Conservation (phyloP, 805 yeast species). For the Candida suzukii region DNA sequence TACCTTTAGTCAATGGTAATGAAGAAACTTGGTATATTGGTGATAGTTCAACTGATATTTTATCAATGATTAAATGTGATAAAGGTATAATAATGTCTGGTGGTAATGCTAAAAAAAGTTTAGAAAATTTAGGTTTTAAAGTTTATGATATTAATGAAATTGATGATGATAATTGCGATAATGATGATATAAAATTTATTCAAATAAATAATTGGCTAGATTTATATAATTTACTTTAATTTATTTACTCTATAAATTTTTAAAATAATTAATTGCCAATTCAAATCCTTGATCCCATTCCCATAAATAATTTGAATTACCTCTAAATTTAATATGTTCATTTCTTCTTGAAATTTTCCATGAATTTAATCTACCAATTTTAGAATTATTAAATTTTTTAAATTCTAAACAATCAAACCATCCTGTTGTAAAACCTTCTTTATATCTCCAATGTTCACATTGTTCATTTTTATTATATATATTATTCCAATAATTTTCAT, state of each 20-base stretch:
- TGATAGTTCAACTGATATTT: conserved; percentile 54
- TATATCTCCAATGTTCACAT: conserved; percentile 76
- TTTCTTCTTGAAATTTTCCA: conserved; percentile 57
- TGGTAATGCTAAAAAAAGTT: conserved; percentile 25
- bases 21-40: conserved; percentile 42
- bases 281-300: conserved; percentile 87
- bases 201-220: background rate
- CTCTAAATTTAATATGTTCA: conserved; percentile 55
- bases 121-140: conserved; percentile 16
- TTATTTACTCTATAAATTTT: background rate
- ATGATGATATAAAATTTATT: background rate
- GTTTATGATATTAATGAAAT: conserved; percentile 14
- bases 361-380: conserved; percentile 65
- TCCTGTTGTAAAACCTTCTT: conserved; percentile 70
- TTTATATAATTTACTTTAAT: background rate
- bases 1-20: conserved; percentile 5
- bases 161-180: background rate
- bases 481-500: conserved; percentile 61
- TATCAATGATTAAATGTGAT: conserved; percentile 40
- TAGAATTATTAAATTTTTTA: conserved; percentile 60
- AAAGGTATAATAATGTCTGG: conserved; percentile 39
- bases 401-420: conserved; percentile 71
- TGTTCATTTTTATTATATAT: conserved; percentile 48
- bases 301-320: conserved; percentile 60
- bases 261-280: conserved; percentile 46